Evolutionary conservation across 306 rosid species (phyloP).

Genomic region (Herpetospermum pedunculosum): DNA sequence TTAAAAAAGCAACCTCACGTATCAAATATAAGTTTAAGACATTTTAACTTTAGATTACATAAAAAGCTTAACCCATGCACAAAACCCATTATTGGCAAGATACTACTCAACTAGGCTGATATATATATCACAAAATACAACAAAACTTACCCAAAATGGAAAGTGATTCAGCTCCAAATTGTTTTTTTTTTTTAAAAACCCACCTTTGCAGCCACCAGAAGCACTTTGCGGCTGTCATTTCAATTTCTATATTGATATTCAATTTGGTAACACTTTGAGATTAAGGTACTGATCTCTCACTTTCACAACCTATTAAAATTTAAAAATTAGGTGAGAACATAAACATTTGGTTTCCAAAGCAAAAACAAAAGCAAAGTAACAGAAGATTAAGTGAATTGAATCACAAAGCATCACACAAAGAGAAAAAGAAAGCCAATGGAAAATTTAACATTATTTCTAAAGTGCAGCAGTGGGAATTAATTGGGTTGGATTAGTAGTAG

Average conservation of each 20-base stretch:
- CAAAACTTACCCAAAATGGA: neutral
- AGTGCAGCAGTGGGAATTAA: neutral
- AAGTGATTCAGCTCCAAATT: neutral
- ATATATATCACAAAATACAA: neutral
- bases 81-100: no score
- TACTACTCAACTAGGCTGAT: no score
- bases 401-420: neutral
- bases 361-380: neutral
- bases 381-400: neutral
- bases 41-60: no score
- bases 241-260: neutral
- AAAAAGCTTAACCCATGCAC: no score
- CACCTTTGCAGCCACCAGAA: neutral
- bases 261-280: neutral
- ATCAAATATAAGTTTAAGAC: no score
- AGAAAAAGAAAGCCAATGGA: neutral
- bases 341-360: neutral
- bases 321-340: neutral
- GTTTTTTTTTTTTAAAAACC: neutral
- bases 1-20: no score
- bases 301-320: neutral
- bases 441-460: neutral
- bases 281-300: neutral
- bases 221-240: neutral
- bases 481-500: neutral